Evolutionary conservation across 768 basidiomycete species (phyloP).

Genomic region (Podaxis mareebaensis): DNA sequence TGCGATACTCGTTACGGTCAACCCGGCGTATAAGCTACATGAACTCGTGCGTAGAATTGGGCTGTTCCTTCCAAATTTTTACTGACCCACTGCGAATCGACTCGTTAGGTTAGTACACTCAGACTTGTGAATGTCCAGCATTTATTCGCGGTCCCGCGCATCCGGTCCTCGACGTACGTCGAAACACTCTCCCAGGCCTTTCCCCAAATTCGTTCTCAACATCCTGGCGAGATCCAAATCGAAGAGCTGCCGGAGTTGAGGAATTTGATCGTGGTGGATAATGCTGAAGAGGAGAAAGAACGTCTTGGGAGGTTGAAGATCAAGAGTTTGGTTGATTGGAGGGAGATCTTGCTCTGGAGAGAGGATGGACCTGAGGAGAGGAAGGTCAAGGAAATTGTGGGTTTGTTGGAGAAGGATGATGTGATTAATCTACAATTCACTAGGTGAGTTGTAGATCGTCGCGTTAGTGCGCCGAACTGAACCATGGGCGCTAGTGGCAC

Average conservation of each 20-base stretch:
- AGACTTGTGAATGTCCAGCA: conserved; percentile 66
- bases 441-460: conserved; percentile 45
- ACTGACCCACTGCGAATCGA: conserved; percentile 8
- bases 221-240: conserved; percentile 58
- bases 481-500: conserved; percentile 57
- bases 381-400: conserved; percentile 42
- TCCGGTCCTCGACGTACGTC: conserved; percentile 67
- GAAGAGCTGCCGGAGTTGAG: conserved; percentile 60
- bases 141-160: conserved; percentile 69
- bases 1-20: conserved; percentile 81
- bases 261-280: conserved; percentile 69
- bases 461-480: not conserved
- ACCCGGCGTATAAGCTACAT: conserved; percentile 73
- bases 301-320: conserved; percentile 44
- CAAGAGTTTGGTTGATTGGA: conserved; percentile 64
- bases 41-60: conserved; percentile 60
- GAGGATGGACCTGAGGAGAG: conserved; percentile 47
- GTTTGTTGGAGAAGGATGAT: conserved; percentile 57
- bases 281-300: conserved; percentile 38
- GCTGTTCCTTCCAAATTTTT: not conserved
- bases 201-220: conserved; percentile 50
- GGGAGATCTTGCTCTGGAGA: conserved; percentile 70
- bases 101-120: conserved; percentile 56
- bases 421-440: conserved; percentile 86
- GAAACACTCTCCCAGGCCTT: conserved; percentile 57